Evolutionary conservation across 345 rosid genomes (phyloP).

Genomic region (Carallia brachiata): DNA sequence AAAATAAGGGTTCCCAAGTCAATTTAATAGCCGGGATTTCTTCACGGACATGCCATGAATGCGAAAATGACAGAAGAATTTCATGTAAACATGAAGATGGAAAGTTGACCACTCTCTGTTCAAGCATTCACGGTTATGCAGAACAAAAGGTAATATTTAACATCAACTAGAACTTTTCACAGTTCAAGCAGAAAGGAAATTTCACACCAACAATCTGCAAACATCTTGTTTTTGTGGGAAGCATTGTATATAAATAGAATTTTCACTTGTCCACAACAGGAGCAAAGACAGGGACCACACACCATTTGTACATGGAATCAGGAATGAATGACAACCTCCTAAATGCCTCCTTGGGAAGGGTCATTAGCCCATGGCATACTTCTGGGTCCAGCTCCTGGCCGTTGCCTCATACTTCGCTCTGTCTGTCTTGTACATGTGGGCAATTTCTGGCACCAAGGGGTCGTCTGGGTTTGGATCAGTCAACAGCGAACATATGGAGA

Average conservation of each 20-base stretch:
- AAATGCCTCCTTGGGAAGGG: neutral
- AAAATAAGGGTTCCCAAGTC: too few relatives aligned
- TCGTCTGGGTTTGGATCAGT: constrained; percentile 34
- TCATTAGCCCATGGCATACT: constrained; percentile 31
- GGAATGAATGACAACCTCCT: neutral
- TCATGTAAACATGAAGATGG: too few relatives aligned
- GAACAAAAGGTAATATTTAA: constrained; percentile 1
- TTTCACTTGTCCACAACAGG: constrained; percentile 1
- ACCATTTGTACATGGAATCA: constrained; percentile 7
- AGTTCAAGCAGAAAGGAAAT: neutral
- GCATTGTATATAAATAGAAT: constrained; percentile 2
- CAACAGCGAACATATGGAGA: constrained; percentile 30
- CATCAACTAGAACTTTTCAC: constrained; percentile 1
- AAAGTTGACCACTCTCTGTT: neutral
- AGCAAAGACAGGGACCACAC: neutral
- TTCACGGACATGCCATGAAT: too few relatives aligned
- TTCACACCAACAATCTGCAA: constrained; percentile 1
- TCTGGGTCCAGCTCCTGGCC: constrained; percentile 38
- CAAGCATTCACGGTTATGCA: neutral
- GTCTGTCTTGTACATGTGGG: constrained; percentile 32
- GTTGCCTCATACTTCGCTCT: constrained; percentile 30
- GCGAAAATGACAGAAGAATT: too few relatives aligned
- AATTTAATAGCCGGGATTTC: too few relatives aligned
- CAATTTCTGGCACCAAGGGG: constrained; percentile 31
- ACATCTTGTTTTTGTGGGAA: neutral